phyloP scores from a whole-genome alignment of 164 flowering plant species.

The Vitis amurensis region DNA sequence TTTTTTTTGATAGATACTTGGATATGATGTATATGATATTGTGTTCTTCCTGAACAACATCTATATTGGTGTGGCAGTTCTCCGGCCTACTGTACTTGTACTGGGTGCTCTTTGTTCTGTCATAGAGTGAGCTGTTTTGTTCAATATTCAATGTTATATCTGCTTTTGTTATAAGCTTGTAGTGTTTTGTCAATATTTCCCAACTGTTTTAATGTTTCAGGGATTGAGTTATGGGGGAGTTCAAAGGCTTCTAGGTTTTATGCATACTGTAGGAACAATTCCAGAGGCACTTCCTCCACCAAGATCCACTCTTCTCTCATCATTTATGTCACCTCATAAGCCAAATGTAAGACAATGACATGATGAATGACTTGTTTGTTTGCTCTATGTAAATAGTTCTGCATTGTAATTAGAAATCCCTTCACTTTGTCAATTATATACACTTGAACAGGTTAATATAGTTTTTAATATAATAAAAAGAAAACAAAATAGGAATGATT shows the following conservation, averaged over 20 bases:
- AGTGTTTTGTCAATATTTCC: neutral
- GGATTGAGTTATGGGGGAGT: constrained; percentile 59
- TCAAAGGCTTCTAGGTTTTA: constrained; percentile 58
- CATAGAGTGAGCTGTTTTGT: neutral
- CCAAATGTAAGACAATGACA: constrained; percentile 47
- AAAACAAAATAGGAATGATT: too few species aligned
- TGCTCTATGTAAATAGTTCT: neutral
- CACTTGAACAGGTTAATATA: too few species aligned
- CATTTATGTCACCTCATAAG: constrained; percentile 56
- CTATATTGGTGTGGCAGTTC: too few species aligned
- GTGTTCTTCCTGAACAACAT: too few species aligned
- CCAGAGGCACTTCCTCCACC: constrained; percentile 69
- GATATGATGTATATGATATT: too few species aligned
- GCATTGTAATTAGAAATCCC: neutral
- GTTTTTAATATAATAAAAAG: too few species aligned
- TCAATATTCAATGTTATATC: neutral
- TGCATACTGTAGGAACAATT: constrained; percentile 62
- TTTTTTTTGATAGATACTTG: too few species aligned
- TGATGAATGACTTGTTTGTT: neutral
- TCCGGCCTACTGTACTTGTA: too few species aligned
- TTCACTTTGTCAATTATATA: neutral
- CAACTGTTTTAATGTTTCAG: constrained; percentile 25
- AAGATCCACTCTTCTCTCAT: constrained; percentile 57
- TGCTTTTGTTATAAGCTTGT: neutral
- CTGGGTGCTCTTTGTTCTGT: too few species aligned